These are phyloP conservation scores for Termitomyces sp. DNA, from an alignment of 768 basidiomycete genomes.

Conservation along the genomic window DNA sequence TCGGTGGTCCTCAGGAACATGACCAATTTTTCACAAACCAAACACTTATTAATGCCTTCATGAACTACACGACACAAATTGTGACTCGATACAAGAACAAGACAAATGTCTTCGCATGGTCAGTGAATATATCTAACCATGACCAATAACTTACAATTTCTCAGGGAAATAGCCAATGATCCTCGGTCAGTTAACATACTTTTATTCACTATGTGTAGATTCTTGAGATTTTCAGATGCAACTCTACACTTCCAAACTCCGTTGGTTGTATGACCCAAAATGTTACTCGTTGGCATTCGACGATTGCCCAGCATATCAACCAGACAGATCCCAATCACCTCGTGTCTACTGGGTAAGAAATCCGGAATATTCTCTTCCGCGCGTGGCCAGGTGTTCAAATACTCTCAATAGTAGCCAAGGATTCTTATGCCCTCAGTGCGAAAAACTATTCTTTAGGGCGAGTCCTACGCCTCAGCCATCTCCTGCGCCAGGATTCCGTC, in stretches of 20 bases:
- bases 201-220: not conserved
- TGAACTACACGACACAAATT: constrained; percentile 51
- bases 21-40: constrained; percentile 56
- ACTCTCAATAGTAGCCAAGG: constrained; percentile 39
- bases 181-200: constrained; percentile 35
- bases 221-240: constrained; percentile 37
- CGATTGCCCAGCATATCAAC: constrained; percentile 38
- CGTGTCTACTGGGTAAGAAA: constrained; percentile 52
- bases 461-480: constrained; percentile 36
- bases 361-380: constrained; percentile 7
- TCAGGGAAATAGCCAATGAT: constrained; percentile 65
- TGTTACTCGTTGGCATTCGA: constrained; percentile 53
- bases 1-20: constrained; percentile 35
- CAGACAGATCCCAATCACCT: constrained; percentile 58
- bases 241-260: constrained; percentile 43
- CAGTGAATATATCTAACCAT: constrained; percentile 10
- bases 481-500: constrained; percentile 33
- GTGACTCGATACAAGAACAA: constrained; percentile 52
- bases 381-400: too few species aligned
- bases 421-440: constrained; percentile 52
- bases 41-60: constrained; percentile 43
- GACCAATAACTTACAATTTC: constrained; percentile 14
- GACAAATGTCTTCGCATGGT: constrained; percentile 50
- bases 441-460: constrained; percentile 43
- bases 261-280: constrained; percentile 41